Percentiles rank a stretch among this genome's conserved stretches.
phyloP scores from a whole-genome alignment of 305 asterid genomes.

The Rubia balearica region DNA sequence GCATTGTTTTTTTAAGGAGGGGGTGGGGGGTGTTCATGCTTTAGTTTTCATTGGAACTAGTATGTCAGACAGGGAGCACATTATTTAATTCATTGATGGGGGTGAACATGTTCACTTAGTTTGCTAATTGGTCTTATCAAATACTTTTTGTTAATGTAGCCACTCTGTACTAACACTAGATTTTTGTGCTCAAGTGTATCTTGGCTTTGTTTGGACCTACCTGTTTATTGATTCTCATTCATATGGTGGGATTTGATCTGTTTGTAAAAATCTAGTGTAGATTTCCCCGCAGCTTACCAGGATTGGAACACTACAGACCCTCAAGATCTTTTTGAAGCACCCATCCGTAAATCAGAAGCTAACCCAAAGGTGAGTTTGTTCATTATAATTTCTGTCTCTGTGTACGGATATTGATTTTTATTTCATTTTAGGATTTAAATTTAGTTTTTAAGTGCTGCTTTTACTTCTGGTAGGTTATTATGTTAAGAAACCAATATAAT shows the following conservation, averaged over 20 bases:
- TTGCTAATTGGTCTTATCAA: not conserved
- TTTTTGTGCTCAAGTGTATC: not conserved
- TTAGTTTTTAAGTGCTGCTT: not conserved
- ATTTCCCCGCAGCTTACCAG: conserved; percentile 74
- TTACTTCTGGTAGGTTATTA: not conserved
- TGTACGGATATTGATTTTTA: conserved; percentile 1
- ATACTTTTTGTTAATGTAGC: too few species aligned
- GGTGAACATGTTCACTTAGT: not conserved
- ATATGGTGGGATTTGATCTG: conserved; percentile 15
- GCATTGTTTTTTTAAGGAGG: too few species aligned
- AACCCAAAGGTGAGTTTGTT: conserved; percentile 53
- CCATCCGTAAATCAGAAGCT: conserved; percentile 58
- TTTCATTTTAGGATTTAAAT: not conserved
- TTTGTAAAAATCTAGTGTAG: conserved; percentile 54
- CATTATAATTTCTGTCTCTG: not conserved
- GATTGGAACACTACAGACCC: conserved; percentile 84
- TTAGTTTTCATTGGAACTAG: too few species aligned
- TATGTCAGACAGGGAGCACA: not conserved
- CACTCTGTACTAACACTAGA: too few species aligned
- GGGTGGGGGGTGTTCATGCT: too few species aligned
- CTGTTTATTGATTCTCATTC: not conserved
- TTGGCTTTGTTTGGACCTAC: not conserved
- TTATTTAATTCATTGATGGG: not conserved
- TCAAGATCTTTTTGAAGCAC: conserved; percentile 76
- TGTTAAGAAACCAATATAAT: not conserved